These are phyloP conservation scores for Pichia kluyveri DNA, from an alignment of 805 yeast genomes.

Conservation along the genomic window DNA sequence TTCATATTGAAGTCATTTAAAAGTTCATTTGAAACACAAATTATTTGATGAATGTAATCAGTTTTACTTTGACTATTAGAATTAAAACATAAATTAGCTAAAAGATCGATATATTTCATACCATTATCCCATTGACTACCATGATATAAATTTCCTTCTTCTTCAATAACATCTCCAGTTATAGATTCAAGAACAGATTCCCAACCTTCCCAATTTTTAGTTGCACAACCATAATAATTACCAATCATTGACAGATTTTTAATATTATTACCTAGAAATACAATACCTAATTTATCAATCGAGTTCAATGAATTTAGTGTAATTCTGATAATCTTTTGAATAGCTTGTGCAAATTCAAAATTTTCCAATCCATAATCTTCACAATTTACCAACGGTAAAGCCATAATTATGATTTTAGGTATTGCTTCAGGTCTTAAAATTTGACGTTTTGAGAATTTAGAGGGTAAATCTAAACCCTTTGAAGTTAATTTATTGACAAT, in stretches of 20 bases:
- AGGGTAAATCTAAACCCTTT: conserved; percentile 34
- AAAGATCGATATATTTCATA: conserved; percentile 13
- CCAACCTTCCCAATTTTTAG: conserved; percentile 25
- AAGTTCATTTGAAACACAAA: conserved; percentile 16
- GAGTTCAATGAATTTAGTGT: conserved; percentile 11
- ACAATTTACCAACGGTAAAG: conserved; percentile 17
- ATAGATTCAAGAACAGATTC: conserved; percentile 14
- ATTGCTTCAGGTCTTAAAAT: conserved; percentile 31
- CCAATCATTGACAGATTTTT: conserved; percentile 13
- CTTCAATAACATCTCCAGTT: conserved; percentile 8
- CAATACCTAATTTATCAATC: conserved; percentile 22
- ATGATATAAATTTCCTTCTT: neutral
- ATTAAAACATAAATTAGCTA: conserved; percentile 16
- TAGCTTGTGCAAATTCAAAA: conserved; percentile 13
- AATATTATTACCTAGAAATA: conserved; percentile 18
- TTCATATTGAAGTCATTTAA: neutral
- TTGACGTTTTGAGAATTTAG: conserved; percentile 28
- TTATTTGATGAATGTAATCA: conserved; percentile 13
- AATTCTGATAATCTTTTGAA: conserved; percentile 9
- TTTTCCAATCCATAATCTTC: conserved; percentile 14
- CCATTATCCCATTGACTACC: conserved; percentile 19
- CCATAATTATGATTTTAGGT: conserved; percentile 19
- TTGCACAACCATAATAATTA: conserved; percentile 24
- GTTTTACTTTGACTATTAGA: neutral
- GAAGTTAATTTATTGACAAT: conserved; percentile 29